phyloP scores from a whole-genome alignment of 306 rosid species.

The Pyrus pyrifolia region DNA sequence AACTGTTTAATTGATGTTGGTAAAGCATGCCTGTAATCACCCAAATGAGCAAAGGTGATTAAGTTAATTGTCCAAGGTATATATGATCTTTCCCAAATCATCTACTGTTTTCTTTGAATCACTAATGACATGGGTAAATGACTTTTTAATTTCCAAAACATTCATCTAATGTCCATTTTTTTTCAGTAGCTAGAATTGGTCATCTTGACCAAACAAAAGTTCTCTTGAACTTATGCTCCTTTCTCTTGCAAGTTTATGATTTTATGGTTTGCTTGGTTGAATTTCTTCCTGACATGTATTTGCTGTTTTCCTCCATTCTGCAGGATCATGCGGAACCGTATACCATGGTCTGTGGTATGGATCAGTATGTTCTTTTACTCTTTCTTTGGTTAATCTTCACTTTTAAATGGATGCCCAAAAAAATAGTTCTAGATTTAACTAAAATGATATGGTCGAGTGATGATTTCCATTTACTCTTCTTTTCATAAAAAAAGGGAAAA shows the following conservation, averaged over 20 bases:
- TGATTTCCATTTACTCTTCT: background rate
- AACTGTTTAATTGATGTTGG: background rate
- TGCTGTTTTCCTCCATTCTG: conserved; percentile 17
- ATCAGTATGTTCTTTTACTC: conserved; percentile 85
- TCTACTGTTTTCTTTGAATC: background rate
- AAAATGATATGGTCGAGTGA: background rate
- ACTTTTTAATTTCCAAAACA: background rate
- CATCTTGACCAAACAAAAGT: background rate
- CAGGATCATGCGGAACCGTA: conserved; percentile 99
- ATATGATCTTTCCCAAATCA: conserved; percentile 1
- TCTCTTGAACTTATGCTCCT: background rate
- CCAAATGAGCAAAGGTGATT: background rate
- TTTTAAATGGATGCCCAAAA: conserved; percentile 8
- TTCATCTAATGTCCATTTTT: background rate
- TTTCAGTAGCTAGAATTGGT: background rate
- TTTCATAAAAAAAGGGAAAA: background rate
- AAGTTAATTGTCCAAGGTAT: background rate
- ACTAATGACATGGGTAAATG: background rate
- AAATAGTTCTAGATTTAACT: conserved; percentile 4
- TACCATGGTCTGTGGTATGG: conserved; percentile 99
- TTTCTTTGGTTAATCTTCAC: conserved; percentile 27
- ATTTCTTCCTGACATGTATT: conserved; percentile 13
- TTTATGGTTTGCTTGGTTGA: background rate
- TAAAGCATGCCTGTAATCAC: background rate
- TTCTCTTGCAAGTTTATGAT: background rate